Evolutionary conservation across 192 early-diverging fungal species (phyloP).

Genomic region (Gonapodya sp.): DNA sequence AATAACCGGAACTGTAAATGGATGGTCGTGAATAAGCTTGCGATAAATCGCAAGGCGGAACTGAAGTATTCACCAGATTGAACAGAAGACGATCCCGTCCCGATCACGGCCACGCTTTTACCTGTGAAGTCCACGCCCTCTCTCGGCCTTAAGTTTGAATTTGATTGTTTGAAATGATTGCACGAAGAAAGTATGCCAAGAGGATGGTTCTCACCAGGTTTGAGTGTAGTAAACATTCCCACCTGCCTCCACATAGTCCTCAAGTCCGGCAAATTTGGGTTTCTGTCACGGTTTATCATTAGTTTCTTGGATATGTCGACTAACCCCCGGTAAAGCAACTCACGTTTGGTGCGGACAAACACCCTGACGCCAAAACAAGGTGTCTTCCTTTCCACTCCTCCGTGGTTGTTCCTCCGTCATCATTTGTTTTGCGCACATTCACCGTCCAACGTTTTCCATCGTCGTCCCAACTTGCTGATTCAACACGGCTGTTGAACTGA

Average conservation of each 20-base stretch:
- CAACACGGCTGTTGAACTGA: background rate
- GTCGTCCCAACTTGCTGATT: background rate
- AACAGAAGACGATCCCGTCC: background rate
- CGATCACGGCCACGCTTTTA: constrained; percentile 8
- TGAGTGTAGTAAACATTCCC: background rate
- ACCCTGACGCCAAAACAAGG: constrained; percentile 7
- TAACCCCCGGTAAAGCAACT: background rate
- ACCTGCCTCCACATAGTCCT: background rate
- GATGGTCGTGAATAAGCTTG: background rate
- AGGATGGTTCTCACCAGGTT: no score
- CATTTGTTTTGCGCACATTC: background rate
- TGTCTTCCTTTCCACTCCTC: background rate
- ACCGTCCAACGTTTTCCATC: background rate
- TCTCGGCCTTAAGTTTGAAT: no score
- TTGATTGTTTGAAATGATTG: no score
- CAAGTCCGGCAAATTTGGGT: background rate
- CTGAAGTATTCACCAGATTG: background rate
- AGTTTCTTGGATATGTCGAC: no score
- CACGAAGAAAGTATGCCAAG: no score
- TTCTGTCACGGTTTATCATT: background rate
- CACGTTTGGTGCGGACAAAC: background rate
- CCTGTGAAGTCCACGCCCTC: constrained; percentile 5
- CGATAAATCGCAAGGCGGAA: background rate
- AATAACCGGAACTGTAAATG: background rate
- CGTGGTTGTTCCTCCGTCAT: background rate